A percentile compares a stretch with the other conserved stretches of the same genome.
Conservation (phyloP, 306 rosid genomes). For the Aeschynomene evenia region DNA sequence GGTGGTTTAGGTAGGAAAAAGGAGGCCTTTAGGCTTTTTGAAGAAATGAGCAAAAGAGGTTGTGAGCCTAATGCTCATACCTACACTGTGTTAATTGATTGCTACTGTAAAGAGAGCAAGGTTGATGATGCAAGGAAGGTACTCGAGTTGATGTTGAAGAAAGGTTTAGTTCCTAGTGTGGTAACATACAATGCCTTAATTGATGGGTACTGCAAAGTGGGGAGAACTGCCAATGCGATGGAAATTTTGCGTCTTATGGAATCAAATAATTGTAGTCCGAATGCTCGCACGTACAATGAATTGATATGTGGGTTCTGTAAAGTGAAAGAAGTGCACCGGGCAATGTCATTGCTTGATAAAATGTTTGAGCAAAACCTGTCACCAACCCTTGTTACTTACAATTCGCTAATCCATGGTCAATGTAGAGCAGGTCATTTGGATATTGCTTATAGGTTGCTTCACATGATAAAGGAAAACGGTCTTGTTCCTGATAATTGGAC, state of each 20-base stretch:
- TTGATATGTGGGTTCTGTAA: conserved; percentile 67
- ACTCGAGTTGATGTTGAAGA: conserved; percentile 52
- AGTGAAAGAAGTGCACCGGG: conserved; percentile 54
- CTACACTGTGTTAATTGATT: conserved; percentile 56
- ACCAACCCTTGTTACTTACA: conserved; percentile 60
- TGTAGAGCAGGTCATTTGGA: conserved; percentile 66
- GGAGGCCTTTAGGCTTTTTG: conserved; percentile 46
- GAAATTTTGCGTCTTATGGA: conserved; percentile 59
- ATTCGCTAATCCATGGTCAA: conserved; percentile 64
- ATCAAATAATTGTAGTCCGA: conserved; percentile 55
- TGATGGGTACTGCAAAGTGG: conserved; percentile 66
- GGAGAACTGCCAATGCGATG: conserved; percentile 45
- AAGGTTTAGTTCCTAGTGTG: conserved; percentile 55
- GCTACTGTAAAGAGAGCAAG: conserved; percentile 52
- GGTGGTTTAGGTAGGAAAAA: conserved; percentile 49
- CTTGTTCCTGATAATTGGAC: conserved; percentile 68
- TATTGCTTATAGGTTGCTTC: conserved; percentile 65
- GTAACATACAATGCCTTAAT: conserved; percentile 65
- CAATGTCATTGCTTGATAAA: conserved; percentile 56
- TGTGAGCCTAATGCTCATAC: conserved; percentile 67
- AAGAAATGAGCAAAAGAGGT: conserved; percentile 53
- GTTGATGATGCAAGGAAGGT: conserved; percentile 48
- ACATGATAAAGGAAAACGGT: conserved; percentile 58
- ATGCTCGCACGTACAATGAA: conserved; percentile 66
- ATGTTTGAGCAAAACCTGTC: conserved; percentile 56